Base-by-base conservation (phyloP, 148 eudicot species). In the Amaranthus hypochondriacus region DNA sequence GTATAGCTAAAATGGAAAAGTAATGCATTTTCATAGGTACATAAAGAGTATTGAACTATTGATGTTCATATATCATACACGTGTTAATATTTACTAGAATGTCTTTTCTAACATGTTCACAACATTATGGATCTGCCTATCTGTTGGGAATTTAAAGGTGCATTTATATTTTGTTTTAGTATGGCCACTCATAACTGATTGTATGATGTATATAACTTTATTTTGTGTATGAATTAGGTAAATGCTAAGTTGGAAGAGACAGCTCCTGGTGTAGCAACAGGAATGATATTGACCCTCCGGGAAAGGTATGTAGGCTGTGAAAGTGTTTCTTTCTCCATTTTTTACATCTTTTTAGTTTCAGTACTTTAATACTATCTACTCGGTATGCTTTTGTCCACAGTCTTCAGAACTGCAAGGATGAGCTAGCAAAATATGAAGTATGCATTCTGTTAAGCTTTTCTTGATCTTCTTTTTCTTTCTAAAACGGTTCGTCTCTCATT, bases 181-280 rank as follows among this genome's bases (percentile, higher is more conserved):
- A 28, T 28, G 39, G 59, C 39, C 15, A 57, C 18, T 76, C 46
- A 44, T 48, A 42, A 5, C 9, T 60, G 48, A 5, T 62, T 68
- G 50, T 63, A 9, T 69, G 18, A 44, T 58, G 66, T 80, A 67
- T 50, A 14, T 54, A 42, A 28, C 46, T 43, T 44, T 69, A 14
- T 14, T 60, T 66, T 68, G 60, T 61, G 43, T 71, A 7, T 73
- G 62, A 18, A 68, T 60, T 68, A 89, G 98, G 86, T 47, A 65
- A 86, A 77, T 69, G 64, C 78, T 44, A 89, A 96, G 80, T 77
- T 89, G 71, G 97, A 95, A 82, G 99, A 89, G 84, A 88, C 96
- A 63, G 96, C 96, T 51, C 99, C 99, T 71, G 99, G 99, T 58
- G 99, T 84, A 76, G 91, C 95, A 70, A 96, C 99, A 13, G 92